Evolutionary conservation across 163 green algal species (phyloP).

Genomic region (Trebouxiophyceae sp.): DNA sequence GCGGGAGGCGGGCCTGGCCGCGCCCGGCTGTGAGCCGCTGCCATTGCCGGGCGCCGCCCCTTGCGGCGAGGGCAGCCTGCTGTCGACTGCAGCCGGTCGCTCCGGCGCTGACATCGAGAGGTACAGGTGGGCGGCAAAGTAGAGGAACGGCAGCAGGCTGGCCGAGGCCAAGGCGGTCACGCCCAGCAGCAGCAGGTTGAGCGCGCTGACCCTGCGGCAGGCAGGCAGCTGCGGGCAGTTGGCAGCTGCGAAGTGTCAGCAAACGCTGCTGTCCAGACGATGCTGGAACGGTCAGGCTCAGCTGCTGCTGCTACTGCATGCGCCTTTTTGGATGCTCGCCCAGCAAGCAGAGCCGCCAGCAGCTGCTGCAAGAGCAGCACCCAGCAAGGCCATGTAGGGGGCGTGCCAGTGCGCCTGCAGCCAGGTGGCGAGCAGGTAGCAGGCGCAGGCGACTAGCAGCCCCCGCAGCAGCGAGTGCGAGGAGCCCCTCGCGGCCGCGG

Average conservation of each 20-base stretch:
- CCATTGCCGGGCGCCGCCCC: background rate
- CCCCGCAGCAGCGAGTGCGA: background rate
- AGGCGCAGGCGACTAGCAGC: background rate
- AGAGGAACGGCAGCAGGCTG: slow-evolving; percentile 18
- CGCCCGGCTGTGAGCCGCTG: background rate
- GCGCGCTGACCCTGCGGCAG: slow-evolving; percentile 10
- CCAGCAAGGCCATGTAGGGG: background rate
- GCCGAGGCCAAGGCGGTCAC: slow-evolving; percentile 10
- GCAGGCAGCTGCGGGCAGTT: background rate
- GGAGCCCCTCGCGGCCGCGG: background rate
- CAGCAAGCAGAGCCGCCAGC: too few relatives aligned
- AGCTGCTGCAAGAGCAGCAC: too few relatives aligned
- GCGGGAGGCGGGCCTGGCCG: too few relatives aligned
- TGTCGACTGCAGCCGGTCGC: background rate
- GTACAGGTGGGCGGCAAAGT: slow-evolving; percentile 13
- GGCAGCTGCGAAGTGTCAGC: background rate
- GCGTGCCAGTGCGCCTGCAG: background rate
- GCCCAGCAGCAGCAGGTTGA: slow-evolving; percentile 25
- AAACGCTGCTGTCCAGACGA: background rate
- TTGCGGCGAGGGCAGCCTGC: background rate
- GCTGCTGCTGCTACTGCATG: too few relatives aligned
- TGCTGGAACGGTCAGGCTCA: too few relatives aligned
- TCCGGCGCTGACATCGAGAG: slow-evolving; percentile 5
- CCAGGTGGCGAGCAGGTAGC: background rate
- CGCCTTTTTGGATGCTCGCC: too few relatives aligned